Base-by-base conservation (phyloP, 805 yeast genomes). In the Candida yuanshanica region DNA sequence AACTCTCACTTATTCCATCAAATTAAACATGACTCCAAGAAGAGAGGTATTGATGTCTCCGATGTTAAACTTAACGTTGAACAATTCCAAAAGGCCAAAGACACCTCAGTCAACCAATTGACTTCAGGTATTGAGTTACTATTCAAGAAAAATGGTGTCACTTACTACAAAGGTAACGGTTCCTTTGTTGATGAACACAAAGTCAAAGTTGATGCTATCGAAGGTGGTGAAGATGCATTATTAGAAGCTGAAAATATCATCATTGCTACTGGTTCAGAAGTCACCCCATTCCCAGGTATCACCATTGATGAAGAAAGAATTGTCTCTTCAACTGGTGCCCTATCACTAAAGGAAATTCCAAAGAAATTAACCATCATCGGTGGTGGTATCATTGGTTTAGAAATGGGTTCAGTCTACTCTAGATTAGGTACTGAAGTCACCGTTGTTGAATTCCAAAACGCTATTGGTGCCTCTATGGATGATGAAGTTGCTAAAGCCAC, bases 381-480 rank as follows among this genome's bases (percentile, higher is more conserved):
- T 64, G 99, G 96, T 70, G 99, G 99, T 75, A 91, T 93, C 71
- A 93, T 93, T 64, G 99, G 99, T 61, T 79, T 93, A 55, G 99
- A 93, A 74, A 93, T 93, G 96, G 99, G 96, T 49, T 90, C 98
- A 20, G 99, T 93, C 36, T 93, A 95, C 83, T 71, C 90, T 44
- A 81, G 99, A 69, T 72, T 93, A 58, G 99, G 99, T 35, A 72
- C 96, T 33, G 89, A 93, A 71, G 99, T 93, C 50, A 91, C 97
- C 34, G 83, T 93, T 42, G 70, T 93, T 46, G 99, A 93, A 75
- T 93, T 77, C 79, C 87, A 82, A 66, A 73, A 74, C 56, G 75
- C 93, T 49, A 83, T 93, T 61, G 99, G 99, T 73, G 98, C 97
- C 46, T 95, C 96, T 54, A 93, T 93, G 97, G 99, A 93, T 65